These are phyloP conservation scores for Candida ascalaphidarum DNA, from an alignment of 805 yeast genomes.

Conservation along the genomic window DNA sequence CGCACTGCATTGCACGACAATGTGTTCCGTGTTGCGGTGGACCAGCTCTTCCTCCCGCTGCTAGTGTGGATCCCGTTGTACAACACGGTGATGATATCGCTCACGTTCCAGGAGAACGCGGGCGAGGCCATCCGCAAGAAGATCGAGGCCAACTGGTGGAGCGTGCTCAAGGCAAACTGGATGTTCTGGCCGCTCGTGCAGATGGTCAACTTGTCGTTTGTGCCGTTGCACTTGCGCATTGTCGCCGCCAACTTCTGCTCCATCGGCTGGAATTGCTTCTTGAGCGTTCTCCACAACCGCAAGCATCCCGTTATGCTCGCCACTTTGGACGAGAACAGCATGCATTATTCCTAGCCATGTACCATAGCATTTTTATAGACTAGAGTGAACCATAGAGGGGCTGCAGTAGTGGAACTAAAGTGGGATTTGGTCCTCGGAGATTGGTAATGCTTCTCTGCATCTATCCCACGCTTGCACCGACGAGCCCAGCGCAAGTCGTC, in stretches of 20 bases:
- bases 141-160: conserved; percentile 31
- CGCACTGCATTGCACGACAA: conserved; percentile 12
- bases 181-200: conserved; percentile 35
- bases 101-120: conserved; percentile 28
- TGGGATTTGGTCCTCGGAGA: no score
- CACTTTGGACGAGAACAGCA: no score
- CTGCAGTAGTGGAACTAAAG: no score
- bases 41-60: conserved; percentile 28
- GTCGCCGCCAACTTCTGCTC: conserved; percentile 31
- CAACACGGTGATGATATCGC: conserved; percentile 27
- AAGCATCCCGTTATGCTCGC: no score
- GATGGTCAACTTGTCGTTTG: conserved; percentile 24
- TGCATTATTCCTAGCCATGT: no score
- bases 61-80: conserved; percentile 35
- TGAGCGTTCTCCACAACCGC: conserved; percentile 41
- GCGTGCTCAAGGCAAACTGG: conserved; percentile 32
- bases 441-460: no score
- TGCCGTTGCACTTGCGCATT: conserved; percentile 31
- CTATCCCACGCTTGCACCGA: no score
- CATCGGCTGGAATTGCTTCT: conserved; percentile 34
- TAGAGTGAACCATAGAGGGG: no score
- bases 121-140: conserved; percentile 22
- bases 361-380: no score
- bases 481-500: no score
- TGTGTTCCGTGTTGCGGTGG: conserved; percentile 21